Base-by-base conservation (phyloP, 371 early-diverging fungal genomes). In the Syncephalastrum monosporum region DNA sequence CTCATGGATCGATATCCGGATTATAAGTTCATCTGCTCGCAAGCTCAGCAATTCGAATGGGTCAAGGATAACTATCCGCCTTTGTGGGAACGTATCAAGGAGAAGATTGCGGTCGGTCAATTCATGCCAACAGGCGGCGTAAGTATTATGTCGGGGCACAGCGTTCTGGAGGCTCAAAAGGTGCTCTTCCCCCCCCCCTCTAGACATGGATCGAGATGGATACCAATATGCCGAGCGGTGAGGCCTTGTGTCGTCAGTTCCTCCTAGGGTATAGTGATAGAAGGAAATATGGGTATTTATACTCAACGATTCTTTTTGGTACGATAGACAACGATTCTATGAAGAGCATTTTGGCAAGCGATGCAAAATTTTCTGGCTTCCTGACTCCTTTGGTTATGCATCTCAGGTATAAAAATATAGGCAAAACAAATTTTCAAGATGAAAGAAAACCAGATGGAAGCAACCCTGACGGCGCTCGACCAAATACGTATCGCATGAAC, bases 121-220 rank as follows among this genome's bases (percentile, higher is more conserved):
- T 98, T 97, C 72, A 80, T 94, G 45, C 93, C 95, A 14, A 90
- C 96, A 59, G 99, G 99, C 27, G 94, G 92, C 8, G 82, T 77
- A 70, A 74, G 61, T 53, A 7, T 19, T 21, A 15, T 7, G 21
- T 13, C 24, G 5, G 41, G 44, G 24, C 24, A 8, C 17, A 38
- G 19, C 17, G 42, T 46, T 53, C 17, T 50, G 17, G 15, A 16
- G 29, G 24, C 24, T 21, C 43, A 27, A n/a, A 5, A 8, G 25
- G 42, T 15, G 3, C 24, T 6, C 7, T 0, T 21, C 38, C 3
- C 23, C 47, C 3, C 23, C 47, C 23, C 7, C 16, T 29, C 49
- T 65, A 79, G 60, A 93, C 96, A 15, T 98, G 98, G 98, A 89
- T 97, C 12, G 99, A 98, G 71, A 97, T 97, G 96, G 97, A 98